phyloP scores from a whole-genome alignment of 805 yeast genomes.

The Zygosaccharomyces pseudorouxii region DNA sequence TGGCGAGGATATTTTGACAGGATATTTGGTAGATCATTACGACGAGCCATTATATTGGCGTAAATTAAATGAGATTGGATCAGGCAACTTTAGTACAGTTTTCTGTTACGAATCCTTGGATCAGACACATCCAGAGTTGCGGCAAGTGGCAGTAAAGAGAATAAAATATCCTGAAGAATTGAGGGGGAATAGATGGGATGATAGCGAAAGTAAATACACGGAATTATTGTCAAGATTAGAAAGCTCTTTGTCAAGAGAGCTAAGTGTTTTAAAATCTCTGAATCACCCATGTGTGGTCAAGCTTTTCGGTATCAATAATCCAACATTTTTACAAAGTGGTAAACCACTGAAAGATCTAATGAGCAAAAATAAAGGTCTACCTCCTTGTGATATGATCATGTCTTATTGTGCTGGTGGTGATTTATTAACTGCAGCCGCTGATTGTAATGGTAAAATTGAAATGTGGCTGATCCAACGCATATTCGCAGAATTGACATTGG shows the following conservation, averaged over 20 bases:
- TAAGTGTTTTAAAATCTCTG: constrained; percentile 53
- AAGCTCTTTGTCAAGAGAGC: constrained; percentile 64
- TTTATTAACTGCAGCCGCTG: constrained; percentile 57
- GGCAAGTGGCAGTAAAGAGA: constrained; percentile 67
- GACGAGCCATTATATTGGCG: constrained; percentile 31
- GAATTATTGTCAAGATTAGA: constrained; percentile 51
- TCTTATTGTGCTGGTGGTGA: constrained; percentile 86
- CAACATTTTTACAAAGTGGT: constrained; percentile 22
- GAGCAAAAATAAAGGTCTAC: constrained; percentile 27
- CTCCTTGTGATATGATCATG: constrained; percentile 48
- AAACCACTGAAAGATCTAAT: constrained; percentile 30
- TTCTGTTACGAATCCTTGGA: constrained; percentile 41
- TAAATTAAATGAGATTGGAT: constrained; percentile 47
- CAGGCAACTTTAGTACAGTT: constrained; percentile 67
- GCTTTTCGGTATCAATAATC: constrained; percentile 46
- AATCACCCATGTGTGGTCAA: constrained; percentile 68
- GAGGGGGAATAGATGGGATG: constrained; percentile 2
- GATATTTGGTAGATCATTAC: constrained; percentile 17
- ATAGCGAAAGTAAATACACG: constrained; percentile 26
- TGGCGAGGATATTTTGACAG: constrained; percentile 17
- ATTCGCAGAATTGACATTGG: constrained; percentile 64
- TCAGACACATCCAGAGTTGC: constrained; percentile 10
- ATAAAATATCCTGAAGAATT: constrained; percentile 39
- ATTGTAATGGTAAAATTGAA: constrained; percentile 38
- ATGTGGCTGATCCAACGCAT: constrained; percentile 53